Evolutionary conservation across 352 stramenopile species (phyloP), one percentile per base, ranked within the genome.

Genomic region (Phytophthora crassamura): DNA sequence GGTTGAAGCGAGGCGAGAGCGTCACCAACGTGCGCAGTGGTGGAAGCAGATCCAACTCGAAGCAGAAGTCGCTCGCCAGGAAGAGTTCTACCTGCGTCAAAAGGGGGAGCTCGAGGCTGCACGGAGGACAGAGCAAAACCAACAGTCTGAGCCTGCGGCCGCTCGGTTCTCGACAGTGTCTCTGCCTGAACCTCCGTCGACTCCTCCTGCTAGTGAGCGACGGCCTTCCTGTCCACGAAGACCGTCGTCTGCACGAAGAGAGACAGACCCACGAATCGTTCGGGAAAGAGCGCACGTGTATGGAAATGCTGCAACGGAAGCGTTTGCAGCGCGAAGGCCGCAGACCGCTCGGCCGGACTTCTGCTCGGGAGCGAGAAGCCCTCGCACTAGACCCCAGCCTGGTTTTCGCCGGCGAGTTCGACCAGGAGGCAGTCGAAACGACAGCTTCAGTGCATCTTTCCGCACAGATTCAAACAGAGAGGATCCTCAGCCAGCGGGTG

Each of bases 231-330:
- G 38, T 20, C 39, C 61, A 39, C 50, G 54, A 56, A 28, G 65
- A 53, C 65, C 78, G 7, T 56, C 62, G 8, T 86, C 78, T 8
- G 75, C 59, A 12, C 61, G 62, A 25, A 38, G 58, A 42, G 9
- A n/a, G 34, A 59, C 41, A 52, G 43, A 62, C 15, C 77, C 79
- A 18, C 75, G 78, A 12, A 63, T 87, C 2, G 47, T 68, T 6
- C 75, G 75, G 9, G 75, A 86, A 43, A 72, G 82, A 20, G 79
- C 73, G 6, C 35, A 78, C 8, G 48, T 86, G 15, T 90, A 90
- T 22, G 82, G 82, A 2, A 74, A 81, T 32, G 75, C 85, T 15
- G 79, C 83, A 4, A 77, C 75, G 0, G 85, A 81, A 52, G 74
- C 80, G n/a, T 86, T 78, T 25, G 34, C 68, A 53, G 51, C 47